Base-by-base conservation (phyloP, 176 grass and related monocot genomes). In the Coix lacrymajobi region DNA sequence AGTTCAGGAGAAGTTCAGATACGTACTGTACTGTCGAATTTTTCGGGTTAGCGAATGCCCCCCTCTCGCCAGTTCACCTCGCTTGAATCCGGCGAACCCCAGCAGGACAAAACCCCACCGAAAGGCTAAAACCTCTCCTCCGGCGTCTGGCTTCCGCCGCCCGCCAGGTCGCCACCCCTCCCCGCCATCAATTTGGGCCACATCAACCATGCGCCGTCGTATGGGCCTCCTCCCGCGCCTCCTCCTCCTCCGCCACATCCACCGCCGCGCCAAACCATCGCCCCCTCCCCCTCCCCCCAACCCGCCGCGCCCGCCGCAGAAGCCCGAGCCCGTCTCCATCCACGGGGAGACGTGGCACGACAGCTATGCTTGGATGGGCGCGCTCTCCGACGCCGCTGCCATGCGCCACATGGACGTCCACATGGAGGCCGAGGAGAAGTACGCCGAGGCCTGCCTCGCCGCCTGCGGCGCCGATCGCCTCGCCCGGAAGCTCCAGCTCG, bases 381-480 rank as follows among this genome's bases (percentile, higher is more conserved):
- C 88, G n/a, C 91, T 96, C 30, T 85, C 91, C 44, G 91, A 98
- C 85, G 54, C 86, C 62, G 92, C 94, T 32, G 86, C 96, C 57
- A 98, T 95, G 96, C 96, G 92, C 79, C 96, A 98, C 92, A 98
- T 98, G 96, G 96, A 93, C 57, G 62, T 95, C 3, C 88, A 88
- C 89, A 90, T 98, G 88, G 92, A 98, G 85, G 90, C 94, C 45
- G 92, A 98, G 87, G 92, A 98, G 88, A 95, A 85, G 79, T 98
- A 98, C 87, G 62, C 86, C 30, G 96, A 95, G 71, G 96, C 96
- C n/a, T 92, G 87, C 76, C 77, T 98, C 39, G 84, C 89, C 12
- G 85, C 85, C 45, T 61, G 84, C 14, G 96, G 87, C n/a, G 92
- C 89, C 2, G 90, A 98, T 66, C 81, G 90, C 11, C 84, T 93